Percentiles rank a stretch among this genome's conserved stretches.
Evolutionary conservation across 495 filamentous ascomycete genomes (phyloP).

Genomic region (Elaphomyces granulatus): DNA sequence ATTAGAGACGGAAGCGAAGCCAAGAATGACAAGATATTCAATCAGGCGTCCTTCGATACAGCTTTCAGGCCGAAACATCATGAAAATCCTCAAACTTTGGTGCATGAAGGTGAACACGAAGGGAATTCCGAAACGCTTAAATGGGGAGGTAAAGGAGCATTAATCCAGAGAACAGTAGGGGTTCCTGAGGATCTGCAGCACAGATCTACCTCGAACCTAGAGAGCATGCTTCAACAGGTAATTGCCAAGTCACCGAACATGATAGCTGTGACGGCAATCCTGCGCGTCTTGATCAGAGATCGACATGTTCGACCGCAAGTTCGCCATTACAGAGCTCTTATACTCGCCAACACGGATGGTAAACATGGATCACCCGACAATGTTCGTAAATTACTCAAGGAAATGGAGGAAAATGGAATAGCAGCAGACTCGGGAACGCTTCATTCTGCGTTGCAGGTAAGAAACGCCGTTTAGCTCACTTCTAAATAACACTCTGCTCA

Average conservation of each 20-base stretch:
- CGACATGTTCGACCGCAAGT: slow-evolving; percentile 48
- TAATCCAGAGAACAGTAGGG: slow-evolving; percentile 1
- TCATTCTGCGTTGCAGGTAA: slow-evolving; percentile 56
- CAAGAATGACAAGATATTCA: not conserved
- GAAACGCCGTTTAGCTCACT: too few relatives aligned
- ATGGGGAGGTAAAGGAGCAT: not conserved
- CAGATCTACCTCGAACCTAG: slow-evolving; percentile 14
- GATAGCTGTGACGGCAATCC: slow-evolving; percentile 14
- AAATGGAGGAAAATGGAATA: slow-evolving; percentile 51
- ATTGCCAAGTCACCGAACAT: slow-evolving; percentile 13
- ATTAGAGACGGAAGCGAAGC: not conserved
- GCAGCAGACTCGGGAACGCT: slow-evolving; percentile 48
- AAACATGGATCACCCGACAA: slow-evolving; percentile 47
- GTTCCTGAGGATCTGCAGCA: slow-evolving; percentile 10
- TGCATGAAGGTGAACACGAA: too few relatives aligned
- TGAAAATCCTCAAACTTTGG: not conserved
- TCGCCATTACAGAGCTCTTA: slow-evolving; percentile 56
- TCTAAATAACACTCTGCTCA: not conserved
- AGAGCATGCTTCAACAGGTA: slow-evolving; percentile 14
- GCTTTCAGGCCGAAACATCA: not conserved
- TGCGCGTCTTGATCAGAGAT: slow-evolving; percentile 39
- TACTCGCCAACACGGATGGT: slow-evolving; percentile 51
- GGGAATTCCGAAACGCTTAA: not conserved
- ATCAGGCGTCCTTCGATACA: not conserved
- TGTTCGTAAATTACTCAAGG: slow-evolving; percentile 44